phyloP scores from a whole-genome alignment of 495 filamentous ascomycete species.

The Penicillium robsamsonii region DNA sequence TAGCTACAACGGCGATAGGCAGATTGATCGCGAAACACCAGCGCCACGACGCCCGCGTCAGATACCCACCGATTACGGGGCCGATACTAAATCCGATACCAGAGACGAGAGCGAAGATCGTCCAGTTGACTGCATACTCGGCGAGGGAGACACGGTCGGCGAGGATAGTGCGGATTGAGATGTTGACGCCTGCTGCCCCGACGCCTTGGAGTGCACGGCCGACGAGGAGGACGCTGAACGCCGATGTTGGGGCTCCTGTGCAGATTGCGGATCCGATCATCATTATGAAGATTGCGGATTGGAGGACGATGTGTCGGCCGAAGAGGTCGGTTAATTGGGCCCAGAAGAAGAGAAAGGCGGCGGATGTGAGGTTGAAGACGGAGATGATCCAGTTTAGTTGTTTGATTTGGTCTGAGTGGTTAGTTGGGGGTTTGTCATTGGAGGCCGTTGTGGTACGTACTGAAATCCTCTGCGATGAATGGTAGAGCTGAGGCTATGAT shows the following conservation, averaged over 20 bases:
- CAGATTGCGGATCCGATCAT: constrained; percentile 51
- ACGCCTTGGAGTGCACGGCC: constrained; percentile 59
- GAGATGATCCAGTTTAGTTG: constrained; percentile 65
- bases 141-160: constrained; percentile 55
- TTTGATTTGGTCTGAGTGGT: constrained; percentile 44
- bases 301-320: constrained; percentile 50
- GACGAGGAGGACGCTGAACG: constrained; percentile 54
- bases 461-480: constrained; percentile 58
- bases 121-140: constrained; percentile 58
- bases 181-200: constrained; percentile 52
- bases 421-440: constrained; percentile 1
- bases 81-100: constrained; percentile 54
- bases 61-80: constrained; percentile 51
- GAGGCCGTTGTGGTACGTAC: constrained; percentile 29
- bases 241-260: constrained; percentile 47
- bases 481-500: constrained; percentile 60
- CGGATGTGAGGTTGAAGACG: constrained; percentile 58
- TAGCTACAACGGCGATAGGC: constrained; percentile 31
- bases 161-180: constrained; percentile 53
- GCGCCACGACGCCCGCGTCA: constrained; percentile 46
- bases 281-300: constrained; percentile 47
- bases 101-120: constrained; percentile 50
- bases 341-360: constrained; percentile 61
- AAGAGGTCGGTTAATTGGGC: constrained; percentile 60
- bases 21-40: constrained; percentile 56